phyloP scores from a whole-genome alignment of 177 flowering plant species.

The Vitis hybrid region DNA sequence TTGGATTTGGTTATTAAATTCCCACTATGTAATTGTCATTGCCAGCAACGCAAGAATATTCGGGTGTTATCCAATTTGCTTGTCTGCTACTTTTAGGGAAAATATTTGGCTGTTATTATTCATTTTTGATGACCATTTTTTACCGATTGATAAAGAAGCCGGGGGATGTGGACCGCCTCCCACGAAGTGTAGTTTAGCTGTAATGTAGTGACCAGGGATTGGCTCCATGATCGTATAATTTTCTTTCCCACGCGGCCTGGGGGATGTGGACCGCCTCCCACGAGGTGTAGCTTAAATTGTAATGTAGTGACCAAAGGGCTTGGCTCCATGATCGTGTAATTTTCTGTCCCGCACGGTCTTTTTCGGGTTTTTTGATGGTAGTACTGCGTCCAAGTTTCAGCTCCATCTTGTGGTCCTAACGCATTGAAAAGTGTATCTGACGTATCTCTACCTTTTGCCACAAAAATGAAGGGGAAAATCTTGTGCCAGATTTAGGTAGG shows the following conservation, averaged over 20 bases:
- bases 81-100: neutral
- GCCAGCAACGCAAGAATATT: slow-evolving; percentile 2
- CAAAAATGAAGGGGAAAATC: neutral
- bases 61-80: neutral
- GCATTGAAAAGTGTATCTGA: neutral
- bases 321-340: no score
- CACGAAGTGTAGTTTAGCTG: neutral
- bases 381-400: neutral
- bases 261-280: neutral
- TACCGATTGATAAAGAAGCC: no score
- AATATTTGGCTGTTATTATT: neutral
- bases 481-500: no score
- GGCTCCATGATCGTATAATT: neutral
- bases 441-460: neutral
- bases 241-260: neutral
- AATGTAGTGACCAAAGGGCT: neutral
- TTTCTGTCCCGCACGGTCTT: neutral
- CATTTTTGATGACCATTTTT: no score
- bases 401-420: neutral
- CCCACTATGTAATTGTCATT: neutral
- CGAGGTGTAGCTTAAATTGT: neutral
- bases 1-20: no score
- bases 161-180: neutral
- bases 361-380: neutral
- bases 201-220: neutral